A percentile compares a stretch with the other conserved stretches of the same genome.
phyloP scores from a whole-genome alignment of 495 filamentous ascomycete species.

The Talaromyces adpressus region DNA sequence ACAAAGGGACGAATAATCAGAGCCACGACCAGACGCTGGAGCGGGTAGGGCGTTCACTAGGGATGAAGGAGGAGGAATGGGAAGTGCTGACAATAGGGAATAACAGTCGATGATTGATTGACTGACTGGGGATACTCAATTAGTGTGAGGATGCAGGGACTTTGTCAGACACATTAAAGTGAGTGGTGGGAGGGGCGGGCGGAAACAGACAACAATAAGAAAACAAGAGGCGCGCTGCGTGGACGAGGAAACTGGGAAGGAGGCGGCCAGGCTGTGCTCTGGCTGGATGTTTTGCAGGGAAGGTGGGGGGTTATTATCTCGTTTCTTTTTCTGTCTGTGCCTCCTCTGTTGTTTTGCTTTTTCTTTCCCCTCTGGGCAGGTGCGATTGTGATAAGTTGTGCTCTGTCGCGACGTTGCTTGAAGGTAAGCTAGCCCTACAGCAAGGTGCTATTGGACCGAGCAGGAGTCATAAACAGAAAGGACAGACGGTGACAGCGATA shows the following conservation, averaged over 20 bases:
- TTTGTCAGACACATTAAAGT: neutral
- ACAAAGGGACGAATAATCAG: neutral
- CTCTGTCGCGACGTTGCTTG: neutral
- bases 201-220: neutral
- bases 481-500: neutral
- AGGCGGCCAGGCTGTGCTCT: neutral
- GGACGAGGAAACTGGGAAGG: neutral
- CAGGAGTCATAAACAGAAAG: neutral
- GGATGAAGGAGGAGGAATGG: neutral
- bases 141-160: neutral
- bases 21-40: neutral
- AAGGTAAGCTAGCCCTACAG: neutral
- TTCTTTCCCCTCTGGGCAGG: neutral
- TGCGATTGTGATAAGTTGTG: neutral
- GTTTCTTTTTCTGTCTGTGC: neutral
- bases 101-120: neutral
- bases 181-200: neutral
- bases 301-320: neutral
- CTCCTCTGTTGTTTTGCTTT: neutral
- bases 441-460: neutral
- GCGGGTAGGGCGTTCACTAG: slow-evolving; percentile 3
- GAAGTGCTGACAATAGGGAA: neutral
- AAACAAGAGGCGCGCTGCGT: neutral
- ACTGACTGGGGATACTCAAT: neutral
- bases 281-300: slow-evolving; percentile 1